Evolutionary conservation across 495 filamentous ascomycete species (phyloP).

Genomic region (Xylaria longipes): DNA sequence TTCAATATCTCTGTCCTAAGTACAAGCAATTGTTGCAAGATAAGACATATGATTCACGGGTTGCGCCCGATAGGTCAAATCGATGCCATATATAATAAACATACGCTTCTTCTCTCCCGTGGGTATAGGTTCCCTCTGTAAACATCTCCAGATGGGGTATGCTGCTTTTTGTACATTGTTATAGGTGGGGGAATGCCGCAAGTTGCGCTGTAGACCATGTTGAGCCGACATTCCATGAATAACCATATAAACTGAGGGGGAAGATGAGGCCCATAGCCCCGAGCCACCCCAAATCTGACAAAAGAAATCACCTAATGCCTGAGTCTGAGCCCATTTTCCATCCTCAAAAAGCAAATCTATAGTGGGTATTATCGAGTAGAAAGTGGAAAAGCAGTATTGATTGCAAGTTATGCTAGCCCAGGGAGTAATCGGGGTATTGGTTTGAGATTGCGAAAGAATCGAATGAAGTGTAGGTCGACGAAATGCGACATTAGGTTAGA

Average conservation of each 20-base stretch:
- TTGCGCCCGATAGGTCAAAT: constrained; percentile 27
- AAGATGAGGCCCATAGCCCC: constrained; percentile 4
- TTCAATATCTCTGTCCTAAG: constrained; percentile 4
- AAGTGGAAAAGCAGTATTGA: constrained; percentile 37
- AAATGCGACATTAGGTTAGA: constrained; percentile 36
- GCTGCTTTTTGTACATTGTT: constrained; percentile 25
- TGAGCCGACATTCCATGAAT: constrained; percentile 2
- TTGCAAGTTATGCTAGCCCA: constrained; percentile 35
- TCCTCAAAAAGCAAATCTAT: constrained; percentile 45
- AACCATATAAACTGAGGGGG: background rate
- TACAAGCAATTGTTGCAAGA: constrained; percentile 1
- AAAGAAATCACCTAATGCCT: constrained; percentile 41
- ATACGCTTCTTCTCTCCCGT: constrained; percentile 27
- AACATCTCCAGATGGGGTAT: constrained; percentile 12
- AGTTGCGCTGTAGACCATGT: background rate
- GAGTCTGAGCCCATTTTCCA: constrained; percentile 35
- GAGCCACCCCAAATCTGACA: constrained; percentile 36
- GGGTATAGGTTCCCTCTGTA: constrained; percentile 18
- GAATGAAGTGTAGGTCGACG: constrained; percentile 34
- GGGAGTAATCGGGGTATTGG: constrained; percentile 36
- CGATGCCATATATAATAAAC: constrained; percentile 29
- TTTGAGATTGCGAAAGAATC: constrained; percentile 23
- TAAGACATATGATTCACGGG: constrained; percentile 18
- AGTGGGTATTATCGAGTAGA: constrained; percentile 50
- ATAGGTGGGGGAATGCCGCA: constrained; percentile 1